Percentiles rank a stretch among this genome's conserved stretches.
phyloP scores from a whole-genome alignment of 176 grass and related monocot species.

The Triticum urartu region DNA sequence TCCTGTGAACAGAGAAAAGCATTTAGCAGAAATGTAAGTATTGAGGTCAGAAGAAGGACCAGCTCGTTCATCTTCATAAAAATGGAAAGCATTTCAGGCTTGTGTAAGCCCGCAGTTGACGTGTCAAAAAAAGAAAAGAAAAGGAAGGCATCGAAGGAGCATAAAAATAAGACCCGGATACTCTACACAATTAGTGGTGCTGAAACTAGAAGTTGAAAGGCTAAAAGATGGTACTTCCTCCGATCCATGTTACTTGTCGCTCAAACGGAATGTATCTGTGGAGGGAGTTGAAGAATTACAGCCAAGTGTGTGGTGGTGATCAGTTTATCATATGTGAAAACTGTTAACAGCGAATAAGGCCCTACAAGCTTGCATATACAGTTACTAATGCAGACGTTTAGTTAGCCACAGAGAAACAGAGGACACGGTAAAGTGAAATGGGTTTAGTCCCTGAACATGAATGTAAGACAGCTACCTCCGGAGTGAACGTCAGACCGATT shows the following conservation, averaged over 20 bases:
- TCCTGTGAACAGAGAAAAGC: conserved; percentile 35
- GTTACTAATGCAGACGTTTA: neutral
- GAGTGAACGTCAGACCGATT: conserved; percentile 65
- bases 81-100: neutral
- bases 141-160: neutral
- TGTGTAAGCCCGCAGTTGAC: too few relatives aligned
- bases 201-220: neutral
- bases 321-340: neutral
- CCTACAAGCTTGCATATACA: neutral
- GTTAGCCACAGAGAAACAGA: neutral
- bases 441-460: neutral
- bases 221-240: neutral
- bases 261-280: too few relatives aligned
- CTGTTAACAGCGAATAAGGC: neutral
- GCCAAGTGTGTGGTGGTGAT: neutral
- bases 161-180: neutral
- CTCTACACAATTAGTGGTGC: neutral
- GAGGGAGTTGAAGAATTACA: neutral
- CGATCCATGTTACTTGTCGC: too few relatives aligned
- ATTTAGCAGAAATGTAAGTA: neutral
- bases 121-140: neutral
- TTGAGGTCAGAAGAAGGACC: neutral
- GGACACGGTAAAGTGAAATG: neutral
- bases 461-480: conserved; percentile 46
- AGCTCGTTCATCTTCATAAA: neutral